Percentiles rank a stretch among this genome's conserved stretches.
Conservation (phyloP, 1,139 yeast genomes). For the Blastobotrys arbuscula region DNA sequence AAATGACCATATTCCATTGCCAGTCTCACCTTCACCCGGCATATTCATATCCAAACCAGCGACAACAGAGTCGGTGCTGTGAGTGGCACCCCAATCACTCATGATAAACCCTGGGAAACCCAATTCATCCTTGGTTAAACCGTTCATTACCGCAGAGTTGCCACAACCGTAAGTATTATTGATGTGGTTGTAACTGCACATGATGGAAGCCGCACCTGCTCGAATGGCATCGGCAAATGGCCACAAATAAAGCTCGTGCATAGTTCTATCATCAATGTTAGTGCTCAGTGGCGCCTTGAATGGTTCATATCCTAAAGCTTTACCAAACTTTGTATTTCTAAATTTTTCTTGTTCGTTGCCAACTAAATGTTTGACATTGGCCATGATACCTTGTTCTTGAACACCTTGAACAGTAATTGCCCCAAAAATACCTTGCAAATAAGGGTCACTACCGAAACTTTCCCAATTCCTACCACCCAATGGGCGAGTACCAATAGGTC, state of each 20-base stretch:
- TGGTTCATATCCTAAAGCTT: neutral
- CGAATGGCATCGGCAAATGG: slow-evolving; percentile 60
- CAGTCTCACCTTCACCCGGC: slow-evolving; percentile 50
- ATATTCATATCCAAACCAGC: slow-evolving; percentile 63
- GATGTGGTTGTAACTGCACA: slow-evolving; percentile 57
- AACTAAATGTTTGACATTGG: slow-evolving; percentile 50
- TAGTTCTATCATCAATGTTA: slow-evolving; percentile 54
- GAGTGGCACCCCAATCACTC: slow-evolving; percentile 59
- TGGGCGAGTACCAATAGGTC: slow-evolving; percentile 58
- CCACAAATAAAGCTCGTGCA: slow-evolving; percentile 61
- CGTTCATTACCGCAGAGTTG: slow-evolving; percentile 51
- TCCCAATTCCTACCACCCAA: slow-evolving; percentile 66
- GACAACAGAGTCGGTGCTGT: slow-evolving; percentile 52
- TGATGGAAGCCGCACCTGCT: slow-evolving; percentile 58
- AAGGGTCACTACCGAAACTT: slow-evolving; percentile 60
- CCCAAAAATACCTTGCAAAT: slow-evolving; percentile 52
- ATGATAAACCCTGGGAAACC: slow-evolving; percentile 65
- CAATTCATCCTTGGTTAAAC: slow-evolving; percentile 53
- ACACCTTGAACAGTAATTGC: slow-evolving; percentile 50
- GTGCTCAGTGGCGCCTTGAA: slow-evolving; percentile 16
- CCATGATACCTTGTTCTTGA: slow-evolving; percentile 54
- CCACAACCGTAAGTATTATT: slow-evolving; percentile 59
- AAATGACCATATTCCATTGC: neutral
- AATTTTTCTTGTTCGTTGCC: slow-evolving; percentile 55
- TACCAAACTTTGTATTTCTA: slow-evolving; percentile 11